A percentile compares a stretch with the other conserved stretches of the same genome.
phyloP scores from a whole-genome alignment of 345 rosid species.

The Ceriops zippeliana region DNA sequence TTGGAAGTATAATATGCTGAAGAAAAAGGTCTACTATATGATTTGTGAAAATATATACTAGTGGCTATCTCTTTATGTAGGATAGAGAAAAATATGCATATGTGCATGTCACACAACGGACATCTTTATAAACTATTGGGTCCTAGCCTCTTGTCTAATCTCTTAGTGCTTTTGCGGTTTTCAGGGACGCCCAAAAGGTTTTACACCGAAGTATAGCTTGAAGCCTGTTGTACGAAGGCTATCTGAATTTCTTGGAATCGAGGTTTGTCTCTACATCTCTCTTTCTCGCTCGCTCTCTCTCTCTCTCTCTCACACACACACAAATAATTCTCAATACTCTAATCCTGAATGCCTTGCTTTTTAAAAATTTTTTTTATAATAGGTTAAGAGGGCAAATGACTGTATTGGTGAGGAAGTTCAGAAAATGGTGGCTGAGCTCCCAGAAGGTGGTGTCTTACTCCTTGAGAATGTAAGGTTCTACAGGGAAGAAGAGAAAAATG shows the following conservation, averaged over 20 bases:
- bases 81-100: too few species aligned
- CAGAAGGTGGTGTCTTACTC: slow-evolving; percentile 73
- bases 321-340: too few species aligned
- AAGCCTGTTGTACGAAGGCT: slow-evolving; percentile 89
- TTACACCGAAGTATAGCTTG: slow-evolving; percentile 89
- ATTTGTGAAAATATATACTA: too few species aligned
- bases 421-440: slow-evolving; percentile 60
- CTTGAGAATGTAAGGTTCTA: slow-evolving; percentile 92
- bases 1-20: too few species aligned
- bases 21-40: too few species aligned
- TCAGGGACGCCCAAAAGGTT: slow-evolving; percentile 98
- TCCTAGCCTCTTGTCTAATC: not conserved
- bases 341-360: not conserved
- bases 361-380: not conserved
- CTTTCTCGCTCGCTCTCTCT: not conserved
- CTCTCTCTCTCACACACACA: not conserved
- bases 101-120: too few species aligned
- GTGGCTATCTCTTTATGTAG: too few species aligned
- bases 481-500: slow-evolving; percentile 94
- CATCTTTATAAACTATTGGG: too few species aligned
- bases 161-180: slow-evolving; percentile 18
- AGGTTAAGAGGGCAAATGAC: slow-evolving; percentile 85
- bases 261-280: slow-evolving; percentile 35
- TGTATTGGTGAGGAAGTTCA: slow-evolving; percentile 79
- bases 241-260: slow-evolving; percentile 77